Evolutionary conservation across 2,329 filamentous ascomycete species (phyloP).

Genomic region (Claviceps quebecensis): DNA sequence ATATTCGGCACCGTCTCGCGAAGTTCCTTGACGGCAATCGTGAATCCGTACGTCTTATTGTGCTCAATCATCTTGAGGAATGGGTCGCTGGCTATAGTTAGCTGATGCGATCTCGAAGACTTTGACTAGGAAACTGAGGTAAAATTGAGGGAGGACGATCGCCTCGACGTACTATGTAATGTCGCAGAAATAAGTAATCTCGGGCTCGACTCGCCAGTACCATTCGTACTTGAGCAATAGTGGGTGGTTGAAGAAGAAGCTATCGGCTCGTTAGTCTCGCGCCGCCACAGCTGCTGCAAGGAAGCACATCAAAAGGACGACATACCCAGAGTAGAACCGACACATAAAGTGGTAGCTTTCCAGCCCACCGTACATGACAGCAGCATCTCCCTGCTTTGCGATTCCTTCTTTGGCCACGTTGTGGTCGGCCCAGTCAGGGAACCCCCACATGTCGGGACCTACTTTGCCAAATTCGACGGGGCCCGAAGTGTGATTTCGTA

Average conservation of each 20-base stretch:
- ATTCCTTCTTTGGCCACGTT: conserved; percentile 94
- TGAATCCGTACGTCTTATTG: conserved; percentile 98
- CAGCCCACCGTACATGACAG: conserved; percentile 98
- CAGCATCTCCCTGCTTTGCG: conserved; percentile 86
- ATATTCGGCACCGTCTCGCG: conserved; percentile 97
- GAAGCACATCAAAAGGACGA: conserved; percentile 6
- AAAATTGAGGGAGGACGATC: not conserved
- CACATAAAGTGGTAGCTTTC: conserved; percentile 99
- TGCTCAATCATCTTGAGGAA: conserved; percentile 87
- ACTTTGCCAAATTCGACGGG: conserved; percentile 91
- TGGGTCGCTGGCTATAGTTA: conserved; percentile 42
- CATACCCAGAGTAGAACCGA: conserved; percentile 92
- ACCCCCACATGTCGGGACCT: conserved; percentile 83
- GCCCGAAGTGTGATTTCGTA: conserved; percentile 80
- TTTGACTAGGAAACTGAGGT: not conserved
- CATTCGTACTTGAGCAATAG: conserved; percentile 94
- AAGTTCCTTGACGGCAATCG: conserved; percentile 95
- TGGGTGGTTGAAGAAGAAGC: conserved; percentile 95
- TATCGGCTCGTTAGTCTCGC: conserved; percentile 16
- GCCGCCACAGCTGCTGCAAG: not conserved
- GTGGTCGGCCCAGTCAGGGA: conserved; percentile 87
- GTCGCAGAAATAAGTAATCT: conserved; percentile 99
- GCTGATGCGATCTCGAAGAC: not conserved
- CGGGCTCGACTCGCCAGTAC: conserved; percentile 98
- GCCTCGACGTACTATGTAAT: conserved; percentile 68